Evolutionary conservation across 305 asterid species (phyloP), one percentile per base, ranked within the genome.

Genomic region (Fraxinus floribunda): DNA sequence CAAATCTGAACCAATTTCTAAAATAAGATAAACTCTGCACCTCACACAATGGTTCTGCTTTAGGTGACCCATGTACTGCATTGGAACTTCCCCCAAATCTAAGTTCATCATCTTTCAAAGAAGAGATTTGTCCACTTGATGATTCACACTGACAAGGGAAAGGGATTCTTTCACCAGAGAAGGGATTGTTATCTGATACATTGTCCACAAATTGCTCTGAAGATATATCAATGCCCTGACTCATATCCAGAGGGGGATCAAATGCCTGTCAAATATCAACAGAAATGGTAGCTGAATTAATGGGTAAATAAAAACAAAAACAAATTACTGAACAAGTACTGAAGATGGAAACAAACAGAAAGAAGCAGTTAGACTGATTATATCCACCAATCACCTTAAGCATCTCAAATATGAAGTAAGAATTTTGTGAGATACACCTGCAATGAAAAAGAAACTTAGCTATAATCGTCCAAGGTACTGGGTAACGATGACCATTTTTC

Each of bases 161-260:
- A 78, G 15, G 79, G 49, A 76, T 88, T 81, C 32, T 85, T 81
- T 90, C 86, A 83, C 87, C 83, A 86, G 87, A 85, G 73, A 80
- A 88, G 77, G 29, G 85, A 68, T 44, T 70, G 80, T 85, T 78
- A 52, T 85, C 85, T 62, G 91, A 84, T 81, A 83, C 85, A 83
- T 86, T 88, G 64, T 86, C 87, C 79, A 76, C 86, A 64, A 44
- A 77, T 82, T 85, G 90, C 44, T 85, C 88, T 74, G 90, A 91
- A 85, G 90, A 84, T 78, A 80, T 82, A 85, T 88, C 85, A 82
- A 82, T 62, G 82, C 88, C 94, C 87, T 86, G 87, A 83, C 92
- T 94, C 94, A 95, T 85, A 85, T 95, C 97, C 86, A 95, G 82
- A 41, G 99, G 99, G 83, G 98, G 98, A 76, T 95, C 99, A 91